Evolutionary conservation across 768 basidiomycete species (phyloP).

Genomic region (Tulasnella calospora): DNA sequence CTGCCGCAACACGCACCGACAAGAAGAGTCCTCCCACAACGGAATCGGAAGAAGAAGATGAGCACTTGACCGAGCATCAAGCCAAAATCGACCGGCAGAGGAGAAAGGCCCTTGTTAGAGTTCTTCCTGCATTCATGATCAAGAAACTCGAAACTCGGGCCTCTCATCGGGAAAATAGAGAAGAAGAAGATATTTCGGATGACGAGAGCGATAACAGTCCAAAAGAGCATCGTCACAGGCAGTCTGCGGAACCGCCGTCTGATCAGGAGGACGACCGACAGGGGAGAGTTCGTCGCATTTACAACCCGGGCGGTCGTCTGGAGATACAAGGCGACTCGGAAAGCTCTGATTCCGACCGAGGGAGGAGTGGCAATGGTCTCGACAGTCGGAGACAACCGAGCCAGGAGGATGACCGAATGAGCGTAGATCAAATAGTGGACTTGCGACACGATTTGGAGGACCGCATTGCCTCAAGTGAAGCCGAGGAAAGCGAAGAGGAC

Average conservation of each 20-base stretch:
- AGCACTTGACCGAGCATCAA: slow-evolving; percentile 20
- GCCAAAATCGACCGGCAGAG: slow-evolving; percentile 36
- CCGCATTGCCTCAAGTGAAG: slow-evolving; percentile 34
- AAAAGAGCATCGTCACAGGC: slow-evolving; percentile 25
- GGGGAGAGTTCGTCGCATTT: slow-evolving; percentile 24
- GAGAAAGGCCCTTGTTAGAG: slow-evolving; percentile 42
- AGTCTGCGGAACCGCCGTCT: slow-evolving; percentile 12
- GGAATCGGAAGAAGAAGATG: slow-evolving; percentile 32
- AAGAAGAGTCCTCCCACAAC: background rate
- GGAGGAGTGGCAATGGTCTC: background rate
- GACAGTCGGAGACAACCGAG: background rate
- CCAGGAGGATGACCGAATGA: background rate
- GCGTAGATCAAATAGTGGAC: background rate
- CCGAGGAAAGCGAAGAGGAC: slow-evolving; percentile 34
- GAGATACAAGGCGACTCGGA: slow-evolving; percentile 61
- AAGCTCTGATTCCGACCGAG: slow-evolving; percentile 40
- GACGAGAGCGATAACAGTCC: slow-evolving; percentile 18
- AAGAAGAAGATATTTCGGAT: background rate
- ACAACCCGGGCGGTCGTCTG: slow-evolving; percentile 25
- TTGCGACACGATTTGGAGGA: background rate
- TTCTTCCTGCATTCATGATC: slow-evolving; percentile 56
- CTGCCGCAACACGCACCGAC: background rate
- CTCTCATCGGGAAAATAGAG: background rate
- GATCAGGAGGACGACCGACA: slow-evolving; percentile 21
- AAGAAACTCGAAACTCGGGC: slow-evolving; percentile 35